Percentiles rank a stretch among this genome's conserved stretches.
Evolutionary conservation across 2,329 filamentous ascomycete species (phyloP).

Genomic region (Lachnellula cervina): DNA sequence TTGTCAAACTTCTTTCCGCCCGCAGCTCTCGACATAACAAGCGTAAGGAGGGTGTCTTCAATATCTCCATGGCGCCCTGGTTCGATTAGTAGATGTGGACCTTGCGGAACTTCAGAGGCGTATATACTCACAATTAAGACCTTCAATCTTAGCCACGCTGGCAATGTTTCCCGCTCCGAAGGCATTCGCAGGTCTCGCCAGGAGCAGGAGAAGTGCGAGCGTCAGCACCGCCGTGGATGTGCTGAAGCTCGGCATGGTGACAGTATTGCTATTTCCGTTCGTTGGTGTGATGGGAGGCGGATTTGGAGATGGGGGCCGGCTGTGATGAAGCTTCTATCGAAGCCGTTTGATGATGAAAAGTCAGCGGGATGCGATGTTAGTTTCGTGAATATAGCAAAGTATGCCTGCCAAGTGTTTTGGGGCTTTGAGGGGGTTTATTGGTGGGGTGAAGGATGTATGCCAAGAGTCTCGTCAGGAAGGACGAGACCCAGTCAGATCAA

Average conservation of each 20-base stretch:
- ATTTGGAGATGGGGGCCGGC: not conserved
- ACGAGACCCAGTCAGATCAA: not conserved
- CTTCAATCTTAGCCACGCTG: conserved; percentile 72
- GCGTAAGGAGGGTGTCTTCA: conserved; percentile 77
- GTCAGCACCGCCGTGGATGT: conserved; percentile 26
- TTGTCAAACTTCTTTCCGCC: conserved; percentile 80
- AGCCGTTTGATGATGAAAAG: conserved; percentile 2
- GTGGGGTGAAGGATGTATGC: not conserved
- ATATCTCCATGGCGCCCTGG: conserved; percentile 83
- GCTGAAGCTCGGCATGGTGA: conserved; percentile 27
- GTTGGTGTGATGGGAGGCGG: not conserved
- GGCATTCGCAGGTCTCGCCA: conserved; percentile 64
- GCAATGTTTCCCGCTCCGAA: conserved; percentile 91
- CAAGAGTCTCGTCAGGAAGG: not conserved
- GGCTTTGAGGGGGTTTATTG: not conserved
- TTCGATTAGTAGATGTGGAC: conserved; percentile 9
- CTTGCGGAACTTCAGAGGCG: not conserved
- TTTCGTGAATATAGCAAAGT: conserved; percentile 4
- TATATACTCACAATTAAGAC: conserved; percentile 65
- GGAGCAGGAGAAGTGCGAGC: conserved; percentile 57
- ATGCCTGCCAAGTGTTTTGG: not conserved
- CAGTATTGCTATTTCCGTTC: conserved; percentile 2
- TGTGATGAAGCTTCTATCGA: conserved; percentile 3
- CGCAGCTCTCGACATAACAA: conserved; percentile 58
- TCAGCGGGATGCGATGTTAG: conserved; percentile 1